Evolutionary conservation across 1,139 yeast species (phyloP), one percentile per base, ranked within the genome.

Genomic region (Wickerhamiella infanticola): DNA sequence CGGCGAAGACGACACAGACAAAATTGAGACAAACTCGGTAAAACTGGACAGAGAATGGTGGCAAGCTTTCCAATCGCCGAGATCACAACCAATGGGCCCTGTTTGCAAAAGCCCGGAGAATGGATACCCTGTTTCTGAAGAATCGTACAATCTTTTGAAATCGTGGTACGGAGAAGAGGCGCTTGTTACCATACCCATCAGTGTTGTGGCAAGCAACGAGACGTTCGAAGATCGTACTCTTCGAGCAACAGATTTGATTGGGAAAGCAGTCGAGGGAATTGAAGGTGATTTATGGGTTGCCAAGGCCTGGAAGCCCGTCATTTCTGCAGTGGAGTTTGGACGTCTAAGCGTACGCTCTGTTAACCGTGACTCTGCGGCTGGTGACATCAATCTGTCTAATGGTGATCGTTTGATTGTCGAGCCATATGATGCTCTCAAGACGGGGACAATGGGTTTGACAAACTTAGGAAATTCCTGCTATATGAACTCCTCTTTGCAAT

Each of bases 401-500:
- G 41, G 40, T 27, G 52, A 49, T 11, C 44, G 47, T 4, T 41
- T 51, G n/a, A 36, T 46, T 5, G 33, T 47, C 8, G 42, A 37
- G 27, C 36, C 46, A 5, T 40, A 39, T n/a, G 24, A 33, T 31
- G 25, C 24, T 4, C 4, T 37, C 24, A 35, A 47, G 3, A 41
- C 46, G 11, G 85, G 84, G 3, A 66, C 66, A 1, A 64, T 69
- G 6, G 98, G 98, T 0, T 66, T 90, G 44, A 70, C 72, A 41
- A 90, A 90, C 58, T 66, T 90, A 52, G 98, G 98, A 5, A 90
- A 90, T 59, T 82, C 95, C 0, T 90, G 98, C 61, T 90, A 86
- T 61, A 90, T 90, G 97, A 90, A 90, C 63, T 84, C 95, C 13
- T 96, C 97, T 0, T 66, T 90, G 46, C 98, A 90, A 60, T 90